phyloP scores from a whole-genome alignment of 306 rosid genomes.

The Trifolium fragiferum region DNA sequence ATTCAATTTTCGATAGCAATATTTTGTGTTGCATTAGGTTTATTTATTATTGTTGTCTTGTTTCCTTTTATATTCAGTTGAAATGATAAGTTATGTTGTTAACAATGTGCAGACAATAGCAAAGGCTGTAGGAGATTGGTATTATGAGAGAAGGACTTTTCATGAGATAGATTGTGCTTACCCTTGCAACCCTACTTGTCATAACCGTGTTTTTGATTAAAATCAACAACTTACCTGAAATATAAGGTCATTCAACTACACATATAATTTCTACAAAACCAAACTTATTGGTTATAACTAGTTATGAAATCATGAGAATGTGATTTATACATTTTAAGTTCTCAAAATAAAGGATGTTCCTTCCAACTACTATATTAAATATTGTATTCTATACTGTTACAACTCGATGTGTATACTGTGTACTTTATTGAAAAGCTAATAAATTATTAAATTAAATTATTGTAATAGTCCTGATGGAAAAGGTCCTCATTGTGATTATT shows the following conservation, averaged over 20 bases:
- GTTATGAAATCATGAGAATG: constrained; percentile 19
- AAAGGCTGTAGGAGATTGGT: constrained; percentile 91
- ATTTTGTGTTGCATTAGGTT: background rate
- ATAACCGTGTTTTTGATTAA: constrained; percentile 61
- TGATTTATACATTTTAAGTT: constrained; percentile 28
- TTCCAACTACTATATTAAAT: background rate
- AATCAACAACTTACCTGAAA: background rate
- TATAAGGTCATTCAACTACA: constrained; percentile 6
- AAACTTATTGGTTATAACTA: constrained; percentile 37
- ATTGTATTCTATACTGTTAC: background rate
- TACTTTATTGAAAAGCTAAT: no score
- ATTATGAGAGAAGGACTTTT: constrained; percentile 60
- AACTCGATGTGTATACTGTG: background rate
- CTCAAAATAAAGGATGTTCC: background rate
- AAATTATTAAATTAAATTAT: no score
- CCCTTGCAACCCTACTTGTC: constrained; percentile 94
- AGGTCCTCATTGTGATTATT: no score
- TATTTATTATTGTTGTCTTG: constrained; percentile 9
- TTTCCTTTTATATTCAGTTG: constrained; percentile 12
- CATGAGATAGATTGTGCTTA: constrained; percentile 74
- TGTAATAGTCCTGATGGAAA: no score
- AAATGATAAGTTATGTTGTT: constrained; percentile 22
- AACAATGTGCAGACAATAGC: constrained; percentile 71
- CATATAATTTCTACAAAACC: constrained; percentile 1
- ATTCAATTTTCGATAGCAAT: background rate